Evolutionary conservation across 2,329 filamentous ascomycete genomes (phyloP).

Genomic region (Sporothrix mexicana): DNA sequence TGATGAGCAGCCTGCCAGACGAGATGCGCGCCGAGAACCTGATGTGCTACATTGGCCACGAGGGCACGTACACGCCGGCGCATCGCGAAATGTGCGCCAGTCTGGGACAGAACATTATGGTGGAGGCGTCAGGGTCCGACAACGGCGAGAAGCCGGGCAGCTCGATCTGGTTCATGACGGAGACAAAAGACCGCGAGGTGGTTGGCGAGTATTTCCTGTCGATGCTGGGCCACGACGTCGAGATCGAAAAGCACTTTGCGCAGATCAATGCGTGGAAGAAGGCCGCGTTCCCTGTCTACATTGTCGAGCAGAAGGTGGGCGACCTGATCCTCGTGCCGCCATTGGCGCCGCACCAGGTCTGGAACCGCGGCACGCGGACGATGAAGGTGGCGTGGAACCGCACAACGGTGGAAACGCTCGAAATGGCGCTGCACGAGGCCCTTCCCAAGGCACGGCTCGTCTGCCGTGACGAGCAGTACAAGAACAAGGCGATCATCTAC

Average conservation of each 20-base stretch:
- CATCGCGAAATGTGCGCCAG: slow-evolving; percentile 98
- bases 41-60: slow-evolving; percentile 98
- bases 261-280: slow-evolving; percentile 95
- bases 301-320: slow-evolving; percentile 87
- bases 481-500: slow-evolving; percentile 95
- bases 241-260: slow-evolving; percentile 96
- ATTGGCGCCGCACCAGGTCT: slow-evolving; percentile 93
- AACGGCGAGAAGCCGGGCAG: slow-evolving; percentile 82
- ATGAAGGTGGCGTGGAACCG: slow-evolving; percentile 99
- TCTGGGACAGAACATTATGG: slow-evolving; percentile 97
- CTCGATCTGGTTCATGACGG: slow-evolving; percentile 99
- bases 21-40: slow-evolving; percentile 94
- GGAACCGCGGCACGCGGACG: slow-evolving; percentile 94
- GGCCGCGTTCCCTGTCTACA: slow-evolving; percentile 88
- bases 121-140: slow-evolving; percentile 78
- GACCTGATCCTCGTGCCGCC: slow-evolving; percentile 95
- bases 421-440: slow-evolving; percentile 83
- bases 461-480: slow-evolving; percentile 97
- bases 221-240: slow-evolving; percentile 91
- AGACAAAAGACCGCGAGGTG: slow-evolving; percentile 86
- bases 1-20: slow-evolving; percentile 89
- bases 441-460: slow-evolving; percentile 88
- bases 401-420: slow-evolving; percentile 88
- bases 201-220: slow-evolving; percentile 95
- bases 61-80: slow-evolving; percentile 93